A percentile compares a stretch with the other conserved stretches of the same genome.
These are phyloP conservation scores for Calonectria fujianensis DNA, from an alignment of 2,329 filamentous ascomycete genomes.

Conservation along the genomic window DNA sequence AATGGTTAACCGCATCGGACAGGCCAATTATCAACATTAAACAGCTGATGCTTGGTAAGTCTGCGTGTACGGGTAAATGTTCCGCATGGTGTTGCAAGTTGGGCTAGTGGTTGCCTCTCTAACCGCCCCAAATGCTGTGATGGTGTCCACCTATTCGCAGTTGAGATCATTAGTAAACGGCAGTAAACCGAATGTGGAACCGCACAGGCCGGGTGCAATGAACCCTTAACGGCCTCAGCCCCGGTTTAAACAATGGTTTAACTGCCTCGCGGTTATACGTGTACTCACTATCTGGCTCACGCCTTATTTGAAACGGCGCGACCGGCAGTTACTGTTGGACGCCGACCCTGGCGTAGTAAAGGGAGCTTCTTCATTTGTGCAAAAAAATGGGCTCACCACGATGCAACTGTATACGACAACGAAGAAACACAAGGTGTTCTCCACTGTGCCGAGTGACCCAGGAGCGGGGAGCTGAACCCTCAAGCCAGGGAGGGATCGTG, in stretches of 20 bases:
- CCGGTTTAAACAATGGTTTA: neutral
- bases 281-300: conserved; percentile 3
- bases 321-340: conserved; percentile 25
- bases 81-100: neutral
- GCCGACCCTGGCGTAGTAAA: conserved; percentile 22
- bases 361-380: conserved; percentile 45
- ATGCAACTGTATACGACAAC: conserved; percentile 33
- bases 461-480: conserved; percentile 36
- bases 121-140: neutral
- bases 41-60: neutral
- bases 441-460: conserved; percentile 40
- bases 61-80: neutral
- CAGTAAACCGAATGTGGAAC: neutral
- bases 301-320: conserved; percentile 43
- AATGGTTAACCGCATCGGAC: neutral
- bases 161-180: neutral
- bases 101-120: neutral
- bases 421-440: conserved; percentile 31
- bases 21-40: neutral
- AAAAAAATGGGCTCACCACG: conserved; percentile 39
- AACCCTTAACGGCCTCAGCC: conserved; percentile 26
- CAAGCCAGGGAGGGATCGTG: conserved; percentile 41
- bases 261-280: conserved; percentile 15
- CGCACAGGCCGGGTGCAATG: conserved; percentile 33
- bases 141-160: neutral